A percentile compares a stretch with the other conserved stretches of the same genome.
Conservation (phyloP, 2,329 filamentous ascomycete genomes). For the Shiraia sp. region DNA sequence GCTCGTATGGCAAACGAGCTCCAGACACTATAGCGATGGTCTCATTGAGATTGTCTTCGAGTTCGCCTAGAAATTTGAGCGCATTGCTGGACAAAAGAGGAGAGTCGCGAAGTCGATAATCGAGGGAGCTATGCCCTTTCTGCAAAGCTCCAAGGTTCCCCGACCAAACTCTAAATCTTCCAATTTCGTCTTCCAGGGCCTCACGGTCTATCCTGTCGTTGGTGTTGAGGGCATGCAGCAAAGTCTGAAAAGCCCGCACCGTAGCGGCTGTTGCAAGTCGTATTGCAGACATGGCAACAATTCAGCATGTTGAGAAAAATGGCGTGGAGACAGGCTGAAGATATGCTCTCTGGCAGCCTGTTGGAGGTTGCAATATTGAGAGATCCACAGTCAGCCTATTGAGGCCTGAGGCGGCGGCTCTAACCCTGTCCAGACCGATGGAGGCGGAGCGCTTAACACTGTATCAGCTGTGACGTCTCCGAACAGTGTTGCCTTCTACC, state of each 20-base stretch:
- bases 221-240: slow-evolving; percentile 22
- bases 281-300: slow-evolving; percentile 24
- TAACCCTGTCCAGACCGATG: slow-evolving; percentile 7
- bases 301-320: slow-evolving; percentile 12
- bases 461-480: slow-evolving; percentile 2
- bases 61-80: slow-evolving; percentile 39
- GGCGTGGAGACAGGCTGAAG: slow-evolving; percentile 1
- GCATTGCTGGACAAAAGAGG: slow-evolving; percentile 38
- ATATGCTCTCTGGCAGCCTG: slow-evolving; percentile 4
- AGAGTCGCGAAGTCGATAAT: slow-evolving; percentile 44
- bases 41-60: slow-evolving; percentile 34
- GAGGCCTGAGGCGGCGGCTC: slow-evolving; percentile 6
- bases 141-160: slow-evolving; percentile 42
- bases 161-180: slow-evolving; percentile 43
- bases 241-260: slow-evolving; percentile 33
- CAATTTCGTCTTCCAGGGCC: slow-evolving; percentile 41
- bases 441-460: slow-evolving; percentile 12
- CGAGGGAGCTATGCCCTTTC: slow-evolving; percentile 43
- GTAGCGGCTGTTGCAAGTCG: slow-evolving; percentile 35
- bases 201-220: slow-evolving; percentile 28
- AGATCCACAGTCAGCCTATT: neutral
- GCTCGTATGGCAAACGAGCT: slow-evolving; percentile 38
- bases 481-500: slow-evolving; percentile 3
- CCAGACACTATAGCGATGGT: slow-evolving; percentile 33
- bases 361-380: slow-evolving; percentile 1